phyloP scores from a whole-genome alignment of 768 basidiomycete species.

The Rhodotorula taiwanensis region DNA sequence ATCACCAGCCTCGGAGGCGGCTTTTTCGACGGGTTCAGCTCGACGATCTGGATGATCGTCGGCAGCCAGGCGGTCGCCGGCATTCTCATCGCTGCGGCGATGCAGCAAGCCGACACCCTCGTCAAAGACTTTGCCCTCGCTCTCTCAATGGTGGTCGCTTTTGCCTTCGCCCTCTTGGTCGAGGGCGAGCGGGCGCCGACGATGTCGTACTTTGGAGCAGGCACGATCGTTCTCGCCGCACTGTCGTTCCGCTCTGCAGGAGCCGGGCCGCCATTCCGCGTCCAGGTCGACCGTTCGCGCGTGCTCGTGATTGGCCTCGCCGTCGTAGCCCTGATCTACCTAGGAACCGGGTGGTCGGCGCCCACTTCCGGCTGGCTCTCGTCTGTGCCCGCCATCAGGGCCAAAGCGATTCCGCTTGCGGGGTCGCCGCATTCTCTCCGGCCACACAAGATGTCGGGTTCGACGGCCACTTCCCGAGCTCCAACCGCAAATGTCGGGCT shows the following conservation, averaged over 20 bases:
- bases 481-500: no score
- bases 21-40: slow-evolving; percentile 32
- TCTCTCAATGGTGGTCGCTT: slow-evolving; percentile 36
- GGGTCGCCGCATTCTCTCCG: no score
- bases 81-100: slow-evolving; percentile 30
- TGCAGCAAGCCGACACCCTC: slow-evolving; percentile 36
- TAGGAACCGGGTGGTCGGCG: no score
- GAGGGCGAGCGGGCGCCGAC: slow-evolving; percentile 22
- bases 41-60: slow-evolving; percentile 24
- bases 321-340: slow-evolving; percentile 7
- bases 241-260: slow-evolving; percentile 1
- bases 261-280: slow-evolving; percentile 12
- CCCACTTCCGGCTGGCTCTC: no score
- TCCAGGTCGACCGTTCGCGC: slow-evolving; percentile 1
- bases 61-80: slow-evolving; percentile 32
- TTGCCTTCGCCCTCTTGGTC: slow-evolving; percentile 33
- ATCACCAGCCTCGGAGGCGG: slow-evolving; percentile 19
- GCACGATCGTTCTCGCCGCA: slow-evolving; percentile 16
- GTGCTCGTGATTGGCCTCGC: slow-evolving; percentile 12
- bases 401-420: no score
- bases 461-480: no score
- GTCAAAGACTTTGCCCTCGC: slow-evolving; percentile 32
- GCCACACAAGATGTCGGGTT: no score
- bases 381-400: no score
- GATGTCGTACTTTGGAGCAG: slow-evolving; percentile 22